phyloP scores from a whole-genome alignment of 225 moss, liverwort and hornwort species.

The Rhytidiadelphus loreus region DNA sequence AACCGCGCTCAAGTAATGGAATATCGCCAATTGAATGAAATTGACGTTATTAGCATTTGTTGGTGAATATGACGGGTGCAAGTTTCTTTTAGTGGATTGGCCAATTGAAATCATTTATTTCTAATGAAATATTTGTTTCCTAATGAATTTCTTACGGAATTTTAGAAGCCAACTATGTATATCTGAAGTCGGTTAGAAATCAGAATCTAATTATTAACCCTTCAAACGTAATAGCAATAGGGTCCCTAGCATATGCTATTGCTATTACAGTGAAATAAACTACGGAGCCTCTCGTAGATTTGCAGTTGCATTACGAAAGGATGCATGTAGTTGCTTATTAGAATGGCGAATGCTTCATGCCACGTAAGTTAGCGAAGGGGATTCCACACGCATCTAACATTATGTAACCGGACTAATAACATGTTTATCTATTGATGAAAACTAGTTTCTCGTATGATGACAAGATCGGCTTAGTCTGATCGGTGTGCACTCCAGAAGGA shows the following conservation, averaged over 20 bases:
- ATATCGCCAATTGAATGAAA: not conserved
- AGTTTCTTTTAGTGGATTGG: not conserved
- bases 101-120: not conserved
- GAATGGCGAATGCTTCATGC: not conserved
- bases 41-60: not conserved
- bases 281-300: not conserved
- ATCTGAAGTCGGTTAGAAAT: not conserved
- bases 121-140: not conserved
- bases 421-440: not conserved
- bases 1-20: not conserved
- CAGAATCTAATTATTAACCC: not conserved
- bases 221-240: no score
- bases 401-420: not conserved
- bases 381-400: not conserved
- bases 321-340: not conserved
- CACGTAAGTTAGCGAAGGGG: not conserved
- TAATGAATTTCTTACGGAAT: not conserved
- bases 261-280: not conserved
- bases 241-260: no score
- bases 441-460: not conserved
- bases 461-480: not conserved
- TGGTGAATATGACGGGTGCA: not conserved
- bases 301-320: not conserved
- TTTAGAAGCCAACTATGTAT: not conserved
- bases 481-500: not conserved